Evolutionary conservation across 805 yeast species (phyloP).

Genomic region (Monosporozyma yasuniensis): DNA sequence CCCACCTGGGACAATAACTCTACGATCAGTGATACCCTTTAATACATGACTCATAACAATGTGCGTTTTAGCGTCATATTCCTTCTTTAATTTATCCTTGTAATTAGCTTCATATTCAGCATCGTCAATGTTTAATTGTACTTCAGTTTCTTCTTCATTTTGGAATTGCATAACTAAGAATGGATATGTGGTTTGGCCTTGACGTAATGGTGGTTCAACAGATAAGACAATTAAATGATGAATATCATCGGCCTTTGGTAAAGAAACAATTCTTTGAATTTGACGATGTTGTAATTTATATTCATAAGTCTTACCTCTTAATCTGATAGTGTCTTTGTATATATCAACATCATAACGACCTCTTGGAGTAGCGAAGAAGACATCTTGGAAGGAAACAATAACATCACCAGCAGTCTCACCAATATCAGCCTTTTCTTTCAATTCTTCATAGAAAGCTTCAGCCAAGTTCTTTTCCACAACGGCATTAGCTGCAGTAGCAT

Average conservation of each 20-base stretch:
- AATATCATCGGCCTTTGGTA: conserved; percentile 90
- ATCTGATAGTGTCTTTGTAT: conserved; percentile 76
- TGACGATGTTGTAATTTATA: conserved; percentile 88
- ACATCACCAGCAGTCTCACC: conserved; percentile 94
- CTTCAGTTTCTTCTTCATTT: conserved; percentile 83
- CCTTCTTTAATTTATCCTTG: conserved; percentile 61
- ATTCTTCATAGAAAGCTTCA: conserved; percentile 75
- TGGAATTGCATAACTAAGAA: conserved; percentile 84
- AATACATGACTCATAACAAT: conserved; percentile 80
- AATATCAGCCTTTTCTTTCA: conserved; percentile 87
- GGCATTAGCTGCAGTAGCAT: conserved; percentile 18
- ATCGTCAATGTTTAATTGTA: conserved; percentile 77
- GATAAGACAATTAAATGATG: conserved; percentile 84
- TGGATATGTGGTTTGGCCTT: conserved; percentile 95
- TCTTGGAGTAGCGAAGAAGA: conserved; percentile 90
- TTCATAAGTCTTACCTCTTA: conserved; percentile 96
- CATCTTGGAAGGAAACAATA: conserved; percentile 84
- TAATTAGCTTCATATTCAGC: conserved; percentile 70
- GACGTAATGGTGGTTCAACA: conserved; percentile 94
- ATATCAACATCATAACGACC: conserved; percentile 97
- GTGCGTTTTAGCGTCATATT: conserved; percentile 77
- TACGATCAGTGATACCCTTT: conserved; percentile 81
- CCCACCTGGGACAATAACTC: conserved; percentile 76
- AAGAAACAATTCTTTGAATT: conserved; percentile 79
- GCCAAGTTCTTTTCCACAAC: conserved; percentile 53